These are phyloP conservation scores for Candida dubliniensis DNA, from an alignment of 1,139 yeast genomes.

Conservation along the genomic window DNA sequence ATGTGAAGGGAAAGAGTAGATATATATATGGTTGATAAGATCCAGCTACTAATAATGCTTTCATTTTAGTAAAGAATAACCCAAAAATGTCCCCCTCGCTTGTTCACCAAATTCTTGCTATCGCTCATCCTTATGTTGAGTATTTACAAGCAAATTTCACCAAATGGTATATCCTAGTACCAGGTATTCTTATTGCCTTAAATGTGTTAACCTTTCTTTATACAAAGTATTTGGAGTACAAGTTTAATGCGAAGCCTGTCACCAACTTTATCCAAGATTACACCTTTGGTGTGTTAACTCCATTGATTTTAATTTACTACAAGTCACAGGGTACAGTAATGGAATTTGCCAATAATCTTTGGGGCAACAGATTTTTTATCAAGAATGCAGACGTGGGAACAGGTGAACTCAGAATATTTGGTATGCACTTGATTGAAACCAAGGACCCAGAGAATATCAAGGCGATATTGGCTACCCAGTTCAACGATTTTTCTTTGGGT, in stretches of 20 bases:
- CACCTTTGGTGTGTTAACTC: slow-evolving; percentile 24
- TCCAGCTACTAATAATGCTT: not conserved
- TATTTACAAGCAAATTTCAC: slow-evolving; percentile 5
- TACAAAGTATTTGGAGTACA: slow-evolving; percentile 13
- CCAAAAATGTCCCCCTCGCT: slow-evolving; percentile 1
- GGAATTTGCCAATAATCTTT: slow-evolving; percentile 21
- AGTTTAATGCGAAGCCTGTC: slow-evolving; percentile 23
- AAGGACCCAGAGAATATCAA: slow-evolving; percentile 35
- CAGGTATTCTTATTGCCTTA: slow-evolving; percentile 11
- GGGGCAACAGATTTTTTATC: not conserved
- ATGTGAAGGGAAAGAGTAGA: too few relatives aligned
- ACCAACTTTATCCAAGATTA: slow-evolving; percentile 16
- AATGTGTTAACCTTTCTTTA: slow-evolving; percentile 5
- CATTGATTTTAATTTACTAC: slow-evolving; percentile 15
- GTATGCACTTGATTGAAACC: slow-evolving; percentile 21
- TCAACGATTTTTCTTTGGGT: slow-evolving; percentile 53
- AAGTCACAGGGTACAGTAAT: slow-evolving; percentile 26
- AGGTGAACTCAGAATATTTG: slow-evolving; percentile 40
- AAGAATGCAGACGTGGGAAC: slow-evolving; percentile 6
- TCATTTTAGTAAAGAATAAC: not conserved
- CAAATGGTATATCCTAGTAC: slow-evolving; percentile 12
- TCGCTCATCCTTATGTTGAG: slow-evolving; percentile 1
- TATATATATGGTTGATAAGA: too few relatives aligned
- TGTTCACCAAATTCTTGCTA: slow-evolving; percentile 3
- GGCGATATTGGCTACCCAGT: slow-evolving; percentile 43